phyloP scores from a whole-genome alignment of 257 asterid species.

The Nicotiana knightiana region DNA sequence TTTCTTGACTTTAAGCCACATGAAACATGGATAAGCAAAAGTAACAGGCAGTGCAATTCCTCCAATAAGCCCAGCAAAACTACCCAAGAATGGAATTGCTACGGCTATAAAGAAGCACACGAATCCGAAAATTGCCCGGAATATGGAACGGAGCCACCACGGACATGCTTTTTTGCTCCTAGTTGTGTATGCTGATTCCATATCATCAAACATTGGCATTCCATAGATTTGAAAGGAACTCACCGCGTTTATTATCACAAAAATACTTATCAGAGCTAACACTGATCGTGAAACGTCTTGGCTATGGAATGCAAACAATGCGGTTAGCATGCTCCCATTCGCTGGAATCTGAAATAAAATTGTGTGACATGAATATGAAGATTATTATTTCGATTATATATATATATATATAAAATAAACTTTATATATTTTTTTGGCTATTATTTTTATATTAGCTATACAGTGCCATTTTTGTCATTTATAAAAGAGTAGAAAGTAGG shows the following conservation, averaged over 20 bases:
- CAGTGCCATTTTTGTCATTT: too few species aligned
- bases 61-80: constrained; percentile 75
- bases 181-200: constrained; percentile 57
- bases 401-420: too few species aligned
- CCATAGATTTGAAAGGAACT: constrained; percentile 85
- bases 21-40: constrained; percentile 70
- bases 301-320: constrained; percentile 49
- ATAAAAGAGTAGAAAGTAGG: background rate
- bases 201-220: constrained; percentile 74
- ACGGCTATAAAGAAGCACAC: constrained; percentile 63
- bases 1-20: constrained; percentile 84
- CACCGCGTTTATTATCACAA: constrained; percentile 59
- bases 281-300: constrained; percentile 43
- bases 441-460: too few species aligned
- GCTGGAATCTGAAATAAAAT: constrained; percentile 49
- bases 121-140: constrained; percentile 54
- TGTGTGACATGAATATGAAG: background rate
- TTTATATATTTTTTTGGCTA: too few species aligned
- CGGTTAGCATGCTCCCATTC: constrained; percentile 68
- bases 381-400: background rate
- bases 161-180: constrained; percentile 66
- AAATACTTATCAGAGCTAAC: constrained; percentile 39
- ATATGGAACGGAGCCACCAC: constrained; percentile 66
- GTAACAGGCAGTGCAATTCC: constrained; percentile 77
- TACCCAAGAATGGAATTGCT: constrained; percentile 72